Evolutionary conservation across 208 protist genomes (phyloP), one percentile per base, ranked within the genome.

Genomic region (Trypanosoma mega): DNA sequence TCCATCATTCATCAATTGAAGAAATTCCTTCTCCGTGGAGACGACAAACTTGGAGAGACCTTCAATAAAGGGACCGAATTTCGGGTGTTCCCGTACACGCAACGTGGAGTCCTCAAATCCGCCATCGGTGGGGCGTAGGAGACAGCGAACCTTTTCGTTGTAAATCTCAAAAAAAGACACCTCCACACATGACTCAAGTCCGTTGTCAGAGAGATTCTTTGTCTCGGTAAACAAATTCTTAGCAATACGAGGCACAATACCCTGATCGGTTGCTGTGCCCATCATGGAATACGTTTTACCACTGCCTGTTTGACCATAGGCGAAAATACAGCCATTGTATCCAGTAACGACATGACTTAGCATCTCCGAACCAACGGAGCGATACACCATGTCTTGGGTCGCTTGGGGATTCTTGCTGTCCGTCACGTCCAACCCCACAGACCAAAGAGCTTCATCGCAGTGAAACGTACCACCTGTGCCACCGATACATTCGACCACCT

Each of bases 131-230:
- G 82, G 80, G 8, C 76, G 58, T 33, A 97, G 61, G 11, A 97
- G 70, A 52, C 82, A 84, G 26, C 80, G 73, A 1, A 96, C 87
- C 64, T 86, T 84, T 58, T 97, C 92, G 45, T 92, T 93, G 78
- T 97, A 97, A 36, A 97, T 92, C 47, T 97, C 92, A 63, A 91
- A 85, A 57, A 85, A 91, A n/a, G 81, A 88, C 9, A 91, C 69
- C 39, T 91, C 76, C 12, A 93, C 74, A 45, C 79, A 85, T 8
- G 93, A 85, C 37, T 98, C 86, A 24, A 79, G 63, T 18, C 76
- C 72, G 16, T 69, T 68, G 11, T 68, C 43, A 8, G 73, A 46
- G 44, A 90, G 64, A 21, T 45, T 46, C 7, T 70, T 50, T 3
- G 58, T 37, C 30, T 80, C 65, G 20, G 55, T 59, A 62, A 93